Percentiles rank a stretch among this genome's conserved stretches.
Conservation (phyloP, 2,329 filamentous ascomycete species). For the Xylaria sp. region DNA sequence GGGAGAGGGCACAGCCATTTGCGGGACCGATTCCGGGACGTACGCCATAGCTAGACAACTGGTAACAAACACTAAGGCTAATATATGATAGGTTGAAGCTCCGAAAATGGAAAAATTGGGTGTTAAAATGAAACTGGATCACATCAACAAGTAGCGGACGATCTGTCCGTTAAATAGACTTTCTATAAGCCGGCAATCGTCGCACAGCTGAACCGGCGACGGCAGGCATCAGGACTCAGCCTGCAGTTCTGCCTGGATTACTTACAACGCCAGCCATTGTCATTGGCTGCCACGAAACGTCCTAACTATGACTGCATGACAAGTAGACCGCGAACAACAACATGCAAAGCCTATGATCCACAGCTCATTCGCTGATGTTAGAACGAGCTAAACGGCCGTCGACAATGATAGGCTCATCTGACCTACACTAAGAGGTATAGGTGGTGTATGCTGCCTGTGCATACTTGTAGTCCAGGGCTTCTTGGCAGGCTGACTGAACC, state of each 20-base stretch:
- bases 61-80: neutral
- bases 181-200: neutral
- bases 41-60: slow-evolving; percentile 14
- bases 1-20: neutral
- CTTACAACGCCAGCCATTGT: slow-evolving; percentile 10
- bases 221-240: slow-evolving; percentile 18
- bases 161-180: slow-evolving; percentile 13
- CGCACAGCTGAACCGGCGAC: neutral
- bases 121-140: neutral
- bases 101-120: neutral
- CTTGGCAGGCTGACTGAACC: slow-evolving; percentile 3
- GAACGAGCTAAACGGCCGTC: neutral
- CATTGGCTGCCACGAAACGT: slow-evolving; percentile 26
- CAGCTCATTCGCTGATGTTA: slow-evolving; percentile 6
- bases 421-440: neutral
- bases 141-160: neutral
- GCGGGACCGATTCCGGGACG: neutral
- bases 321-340: neutral
- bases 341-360: neutral
- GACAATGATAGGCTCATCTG: slow-evolving; percentile 8
- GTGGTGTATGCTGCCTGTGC: too few relatives aligned
- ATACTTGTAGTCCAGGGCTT: neutral
- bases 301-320: slow-evolving; percentile 2
- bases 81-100: neutral
- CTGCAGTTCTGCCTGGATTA: slow-evolving; percentile 31